Evolutionary conservation across 2,329 filamentous ascomycete species (phyloP).

Genomic region (Aspergillus versicolor): DNA sequence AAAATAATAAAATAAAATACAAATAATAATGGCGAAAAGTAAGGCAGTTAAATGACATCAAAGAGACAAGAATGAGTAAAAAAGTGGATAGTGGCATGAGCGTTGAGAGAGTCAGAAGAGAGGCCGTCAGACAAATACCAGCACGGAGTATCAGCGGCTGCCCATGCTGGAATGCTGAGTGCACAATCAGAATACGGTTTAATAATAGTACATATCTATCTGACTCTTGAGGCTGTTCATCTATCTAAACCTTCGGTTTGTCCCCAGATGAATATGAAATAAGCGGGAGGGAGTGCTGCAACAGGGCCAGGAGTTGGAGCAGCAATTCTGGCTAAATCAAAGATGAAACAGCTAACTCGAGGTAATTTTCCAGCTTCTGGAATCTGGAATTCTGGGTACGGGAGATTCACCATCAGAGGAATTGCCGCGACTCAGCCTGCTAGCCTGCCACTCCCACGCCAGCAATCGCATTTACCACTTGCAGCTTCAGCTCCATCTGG

Average conservation of each 20-base stretch:
- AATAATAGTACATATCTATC: background rate
- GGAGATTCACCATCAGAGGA: background rate
- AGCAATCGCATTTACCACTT: background rate
- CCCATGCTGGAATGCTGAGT: too few species aligned
- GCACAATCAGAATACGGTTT: background rate
- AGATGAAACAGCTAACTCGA: slow-evolving; percentile 11
- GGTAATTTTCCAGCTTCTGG: slow-evolving; percentile 7
- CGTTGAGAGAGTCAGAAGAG: background rate
- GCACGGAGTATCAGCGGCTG: too few species aligned
- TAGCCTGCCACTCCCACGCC: too few species aligned
- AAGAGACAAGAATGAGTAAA: background rate
- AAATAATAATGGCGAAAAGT: slow-evolving; percentile 1
- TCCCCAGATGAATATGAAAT: background rate
- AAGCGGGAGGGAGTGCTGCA: background rate
- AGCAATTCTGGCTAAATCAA: background rate
- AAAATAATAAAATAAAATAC: slow-evolving; percentile 8
- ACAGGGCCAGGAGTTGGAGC: background rate
- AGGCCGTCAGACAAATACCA: background rate
- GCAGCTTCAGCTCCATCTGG: background rate
- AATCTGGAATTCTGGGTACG: background rate
- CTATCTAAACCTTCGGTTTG: background rate
- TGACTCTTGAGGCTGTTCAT: background rate
- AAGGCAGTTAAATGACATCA: slow-evolving; percentile 9
- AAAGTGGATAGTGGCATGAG: slow-evolving; percentile 7
- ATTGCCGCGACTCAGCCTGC: background rate